Conservation (phyloP, 2,329 filamentous ascomycete genomes). For the Lasiodiplodia sp. region DNA sequence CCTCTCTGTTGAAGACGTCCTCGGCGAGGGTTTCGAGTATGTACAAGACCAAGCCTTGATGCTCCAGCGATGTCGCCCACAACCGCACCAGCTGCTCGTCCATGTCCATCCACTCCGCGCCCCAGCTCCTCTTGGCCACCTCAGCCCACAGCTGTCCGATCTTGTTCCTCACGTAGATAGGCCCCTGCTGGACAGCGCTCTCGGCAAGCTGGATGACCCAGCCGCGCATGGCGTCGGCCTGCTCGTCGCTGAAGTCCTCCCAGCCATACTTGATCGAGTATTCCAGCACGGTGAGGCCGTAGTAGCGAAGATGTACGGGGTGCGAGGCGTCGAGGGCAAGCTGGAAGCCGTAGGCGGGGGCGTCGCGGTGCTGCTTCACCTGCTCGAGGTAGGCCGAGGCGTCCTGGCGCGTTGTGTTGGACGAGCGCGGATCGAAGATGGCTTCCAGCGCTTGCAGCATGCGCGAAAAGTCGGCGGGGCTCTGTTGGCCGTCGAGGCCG, state of each 20-base stretch:
- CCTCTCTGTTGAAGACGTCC: constrained; percentile 91
- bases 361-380: constrained; percentile 79
- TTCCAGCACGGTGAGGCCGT: constrained; percentile 89
- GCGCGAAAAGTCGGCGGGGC: constrained; percentile 58
- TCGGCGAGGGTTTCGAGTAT: constrained; percentile 92
- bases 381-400: constrained; percentile 87
- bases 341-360: constrained; percentile 83
- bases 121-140: constrained; percentile 91
- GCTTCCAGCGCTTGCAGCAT: constrained; percentile 87
- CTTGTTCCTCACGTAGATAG: constrained; percentile 88
- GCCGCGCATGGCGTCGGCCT: constrained; percentile 71
- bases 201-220: constrained; percentile 84
- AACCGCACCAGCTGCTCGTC: constrained; percentile 81
- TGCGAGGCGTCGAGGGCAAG: constrained; percentile 79
- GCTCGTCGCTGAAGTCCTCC: constrained; percentile 72
- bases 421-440: constrained; percentile 82
- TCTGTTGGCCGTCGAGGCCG: constrained; percentile 29
- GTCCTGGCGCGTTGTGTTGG: constrained; percentile 80
- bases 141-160: constrained; percentile 94
- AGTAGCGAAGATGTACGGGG: constrained; percentile 85
- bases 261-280: constrained; percentile 88
- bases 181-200: constrained; percentile 73
- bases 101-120: constrained; percentile 93
- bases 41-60: constrained; percentile 87
- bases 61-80: constrained; percentile 70